Conservation (phyloP, 768 basidiomycete species). For the Lepiota brunneoincarnata region DNA sequence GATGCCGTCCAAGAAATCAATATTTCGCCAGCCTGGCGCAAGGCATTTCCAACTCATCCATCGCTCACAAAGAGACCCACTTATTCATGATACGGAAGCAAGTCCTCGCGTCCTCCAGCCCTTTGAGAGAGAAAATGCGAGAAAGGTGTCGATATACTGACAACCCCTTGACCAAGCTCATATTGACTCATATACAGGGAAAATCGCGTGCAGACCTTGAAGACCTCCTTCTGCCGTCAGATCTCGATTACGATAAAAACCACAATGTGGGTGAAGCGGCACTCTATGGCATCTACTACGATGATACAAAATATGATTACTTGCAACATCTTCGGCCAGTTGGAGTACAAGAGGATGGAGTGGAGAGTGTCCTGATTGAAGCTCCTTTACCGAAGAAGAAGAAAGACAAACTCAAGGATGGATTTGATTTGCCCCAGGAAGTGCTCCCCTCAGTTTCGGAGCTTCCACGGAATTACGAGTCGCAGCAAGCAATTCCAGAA, state of each 20-base stretch:
- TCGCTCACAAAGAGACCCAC: constrained; percentile 91
- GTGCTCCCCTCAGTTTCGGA: constrained; percentile 71
- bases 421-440: constrained; percentile 64
- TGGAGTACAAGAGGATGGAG: constrained; percentile 74
- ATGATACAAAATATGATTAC: constrained; percentile 97
- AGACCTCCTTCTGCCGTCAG: constrained; percentile 43
- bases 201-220: constrained; percentile 85
- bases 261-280: constrained; percentile 83
- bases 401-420: constrained; percentile 28
- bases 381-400: constrained; percentile 49
- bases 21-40: constrained; percentile 87
- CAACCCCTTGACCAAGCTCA: constrained; percentile 10
- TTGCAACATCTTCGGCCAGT: constrained; percentile 91
- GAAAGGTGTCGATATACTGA: constrained; percentile 47
- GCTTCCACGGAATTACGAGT: constrained; percentile 71
- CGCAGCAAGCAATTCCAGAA: constrained; percentile 74
- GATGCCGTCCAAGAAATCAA: constrained; percentile 74
- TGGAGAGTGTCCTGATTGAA: constrained; percentile 79
- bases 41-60: constrained; percentile 97
- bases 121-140: constrained; percentile 68
- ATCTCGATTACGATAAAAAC: constrained; percentile 39
- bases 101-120: constrained; percentile 87
- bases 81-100: constrained; percentile 91
- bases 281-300: constrained; percentile 87
- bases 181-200: constrained; percentile 43